These are phyloP conservation scores for Hypoxylon sp. DNA, from an alignment of 2,329 filamentous ascomycete species.

Conservation along the genomic window DNA sequence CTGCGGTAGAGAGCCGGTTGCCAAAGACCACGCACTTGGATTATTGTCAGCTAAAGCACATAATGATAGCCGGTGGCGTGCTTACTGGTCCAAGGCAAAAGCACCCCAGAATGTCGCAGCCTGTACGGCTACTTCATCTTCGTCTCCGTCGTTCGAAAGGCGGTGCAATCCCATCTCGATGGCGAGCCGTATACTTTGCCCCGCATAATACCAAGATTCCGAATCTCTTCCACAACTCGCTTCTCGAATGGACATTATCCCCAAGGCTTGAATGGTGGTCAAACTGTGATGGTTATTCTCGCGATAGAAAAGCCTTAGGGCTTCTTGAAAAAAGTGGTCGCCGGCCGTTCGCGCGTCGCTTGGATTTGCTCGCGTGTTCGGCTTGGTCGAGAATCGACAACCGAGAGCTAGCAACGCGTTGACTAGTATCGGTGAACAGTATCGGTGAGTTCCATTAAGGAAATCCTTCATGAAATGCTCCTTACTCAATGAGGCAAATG, in stretches of 20 bases:
- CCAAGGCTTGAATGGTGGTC: constrained; percentile 79
- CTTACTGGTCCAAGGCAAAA: constrained; percentile 73
- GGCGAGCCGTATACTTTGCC: constrained; percentile 77
- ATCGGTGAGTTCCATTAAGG: constrained; percentile 67
- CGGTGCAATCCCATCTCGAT: constrained; percentile 78
- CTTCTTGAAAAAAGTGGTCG: constrained; percentile 80
- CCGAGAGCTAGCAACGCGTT: constrained; percentile 74
- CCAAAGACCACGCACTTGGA: constrained; percentile 72
- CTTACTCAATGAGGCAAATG: constrained; percentile 78
- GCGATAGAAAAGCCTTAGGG: constrained; percentile 68
- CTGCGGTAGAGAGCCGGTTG: constrained; percentile 70
- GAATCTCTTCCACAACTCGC: constrained; percentile 79
- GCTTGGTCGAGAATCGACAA: constrained; percentile 75
- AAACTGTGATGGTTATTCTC: constrained; percentile 70
- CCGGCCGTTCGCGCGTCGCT: constrained; percentile 73
- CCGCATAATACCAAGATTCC: constrained; percentile 78
- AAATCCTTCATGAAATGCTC: constrained; percentile 78
- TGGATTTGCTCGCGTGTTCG: constrained; percentile 71
- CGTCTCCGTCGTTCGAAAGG: constrained; percentile 59
- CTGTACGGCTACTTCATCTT: constrained; percentile 69
- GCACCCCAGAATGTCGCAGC: constrained; percentile 72
- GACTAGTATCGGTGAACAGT: constrained; percentile 75
- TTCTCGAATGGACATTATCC: constrained; percentile 80
- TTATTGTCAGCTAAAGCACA: constrained; percentile 38
- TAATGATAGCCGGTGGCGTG: constrained; percentile 29